phyloP scores from a whole-genome alignment of 306 rosid genomes.

The Medicago truncatula region MtrunA17r5.0-ANR NC_053044.1:54952501-54953000 shows the following conservation, averaged over 20 bases:
- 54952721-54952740: constrained; percentile 5
- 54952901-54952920: constrained; percentile 4
- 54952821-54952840: constrained; percentile 16
- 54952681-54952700: not conserved
- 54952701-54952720: constrained; percentile 4
- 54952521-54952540: constrained; percentile 8
- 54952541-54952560: constrained; percentile 16
- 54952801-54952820: constrained; percentile 6
- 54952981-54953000: constrained; percentile 97
- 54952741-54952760: not conserved
- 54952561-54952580: not conserved
- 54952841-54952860: constrained; percentile 21
- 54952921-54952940: constrained; percentile 72
- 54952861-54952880: constrained; percentile 10
- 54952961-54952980: constrained; percentile 89
- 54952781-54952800: not conserved
- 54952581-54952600: too few species aligned
- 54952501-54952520: constrained; percentile 24
- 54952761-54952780: constrained; percentile 6
- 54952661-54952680: not conserved
- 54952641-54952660: constrained; percentile 11
- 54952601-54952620: constrained; percentile 16
- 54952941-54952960: constrained; percentile 90
- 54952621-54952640: constrained; percentile 1
- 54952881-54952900: constrained; percentile 24